Base-by-base conservation (phyloP, 495 filamentous ascomycete genomes). In the Penicilliopsis zonata region DNA sequence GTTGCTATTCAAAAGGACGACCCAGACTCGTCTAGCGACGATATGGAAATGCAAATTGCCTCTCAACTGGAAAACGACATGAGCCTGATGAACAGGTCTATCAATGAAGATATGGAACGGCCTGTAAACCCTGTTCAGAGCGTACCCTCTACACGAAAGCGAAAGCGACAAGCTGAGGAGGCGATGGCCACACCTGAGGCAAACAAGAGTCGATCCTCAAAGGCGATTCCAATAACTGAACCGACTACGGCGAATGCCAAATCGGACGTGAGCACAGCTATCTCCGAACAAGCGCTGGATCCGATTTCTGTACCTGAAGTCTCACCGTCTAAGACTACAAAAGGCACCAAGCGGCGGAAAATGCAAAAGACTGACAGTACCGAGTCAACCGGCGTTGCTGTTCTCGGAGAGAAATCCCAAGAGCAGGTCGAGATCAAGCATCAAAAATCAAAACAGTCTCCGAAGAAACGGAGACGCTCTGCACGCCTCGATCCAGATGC, bases 31-130 rank as follows among this genome's bases (percentile, higher is more conserved):
- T 50, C 40, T 7, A 52, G 52, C 12, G 62, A 67, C 31, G 63
- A 65, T 13, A 46, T 56, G 40, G 61, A 67, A 9, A 46, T 53
- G 5, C 59, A 64, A 34, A 47, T 59, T 20, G 57, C 59, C 9
- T 67, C 61, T 25, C 63, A 67, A 34, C 47, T 67, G 5, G 56
- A 53, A 30, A 50, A 61, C 32, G 63, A 67, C 33, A 38, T 65
- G 19, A 59, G 54, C 15, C 36, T 49, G 14, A 47, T 52, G 9
- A 53, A 60, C 35, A 23, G 45, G 28, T 20, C 42, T 27, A 42
- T 32, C 7, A 40, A 31, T 22, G 28, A 37, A 13, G 28, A 28
- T 29, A 15, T 12, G 14, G 31, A 27, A 22, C 17, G 36, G 30
- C 15, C 16, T n/a, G 19, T 13, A n/a, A 27, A 33, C 13, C 20